These are phyloP conservation scores for Myotisia sp. DNA, from an alignment of 2,329 filamentous ascomycete species.

Conservation along the genomic window DNA sequence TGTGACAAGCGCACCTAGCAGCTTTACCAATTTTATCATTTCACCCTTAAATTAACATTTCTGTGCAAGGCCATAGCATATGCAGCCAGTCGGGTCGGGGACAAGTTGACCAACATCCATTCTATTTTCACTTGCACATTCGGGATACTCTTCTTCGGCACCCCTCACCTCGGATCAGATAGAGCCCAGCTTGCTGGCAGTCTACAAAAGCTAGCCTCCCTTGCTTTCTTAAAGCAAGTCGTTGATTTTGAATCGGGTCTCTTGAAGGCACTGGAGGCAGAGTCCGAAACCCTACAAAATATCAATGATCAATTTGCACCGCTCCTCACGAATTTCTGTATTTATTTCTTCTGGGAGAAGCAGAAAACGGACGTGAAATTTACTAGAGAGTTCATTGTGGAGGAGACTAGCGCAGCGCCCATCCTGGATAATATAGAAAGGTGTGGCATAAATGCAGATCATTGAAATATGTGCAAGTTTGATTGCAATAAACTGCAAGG, in stretches of 20 bases:
- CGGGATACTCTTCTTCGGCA: constrained; percentile 27
- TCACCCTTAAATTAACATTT: too few species aligned
- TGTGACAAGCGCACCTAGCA: too few species aligned
- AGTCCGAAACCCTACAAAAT: constrained; percentile 27
- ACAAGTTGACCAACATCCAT: constrained; percentile 18
- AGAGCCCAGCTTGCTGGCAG: not conserved
- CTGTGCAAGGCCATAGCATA: constrained; percentile 18
- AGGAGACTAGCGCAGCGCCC: constrained; percentile 19
- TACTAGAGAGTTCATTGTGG: constrained; percentile 22
- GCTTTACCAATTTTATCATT: too few species aligned
- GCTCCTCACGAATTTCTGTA: constrained; percentile 23
- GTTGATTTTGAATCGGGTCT: not conserved
- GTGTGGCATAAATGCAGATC: constrained; percentile 21
- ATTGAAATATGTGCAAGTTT: constrained; percentile 21
- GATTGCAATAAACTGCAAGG: constrained; percentile 9
- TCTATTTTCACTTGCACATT: constrained; percentile 17
- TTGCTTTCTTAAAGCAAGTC: too few species aligned
- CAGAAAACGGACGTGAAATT: constrained; percentile 23
- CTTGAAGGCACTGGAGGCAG: constrained; percentile 33
- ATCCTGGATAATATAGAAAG: constrained; percentile 24
- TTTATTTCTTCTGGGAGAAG: constrained; percentile 30
- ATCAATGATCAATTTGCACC: constrained; percentile 27
- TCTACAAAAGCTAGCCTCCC: not conserved
- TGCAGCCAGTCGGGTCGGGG: constrained; percentile 14
- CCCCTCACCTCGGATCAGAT: constrained; percentile 18